Percentiles rank a stretch among this genome's conserved stretches.
These are phyloP conservation scores for Pseudogymnoascus sp. DNA, from an alignment of 2,329 filamentous ascomycete species.

Conservation along the genomic window DNA sequence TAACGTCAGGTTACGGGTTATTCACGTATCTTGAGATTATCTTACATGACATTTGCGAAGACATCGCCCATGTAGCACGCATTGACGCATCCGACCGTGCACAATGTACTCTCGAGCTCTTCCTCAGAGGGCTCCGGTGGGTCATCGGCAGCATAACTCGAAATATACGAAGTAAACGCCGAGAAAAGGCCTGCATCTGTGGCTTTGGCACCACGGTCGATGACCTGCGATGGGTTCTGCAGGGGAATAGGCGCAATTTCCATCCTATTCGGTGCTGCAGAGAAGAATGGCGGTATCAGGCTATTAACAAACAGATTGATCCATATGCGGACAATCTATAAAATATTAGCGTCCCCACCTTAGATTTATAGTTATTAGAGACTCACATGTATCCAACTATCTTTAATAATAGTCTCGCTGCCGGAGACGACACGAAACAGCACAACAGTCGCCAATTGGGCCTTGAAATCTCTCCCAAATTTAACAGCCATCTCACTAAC, in stretches of 20 bases:
- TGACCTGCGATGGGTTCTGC: constrained; percentile 83
- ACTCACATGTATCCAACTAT: constrained; percentile 72
- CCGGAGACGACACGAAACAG: constrained; percentile 85
- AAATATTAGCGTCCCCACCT: constrained; percentile 31
- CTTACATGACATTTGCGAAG: constrained; percentile 73
- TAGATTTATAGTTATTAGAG: constrained; percentile 9
- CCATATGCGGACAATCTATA: constrained; percentile 79
- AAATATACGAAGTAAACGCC: constrained; percentile 91
- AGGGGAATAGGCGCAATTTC: constrained; percentile 76
- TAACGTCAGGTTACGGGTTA: constrained; percentile 13
- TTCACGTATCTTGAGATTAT: constrained; percentile 13
- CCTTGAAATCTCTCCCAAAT: constrained; percentile 86
- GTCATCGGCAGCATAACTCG: constrained; percentile 97
- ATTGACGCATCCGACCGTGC: constrained; percentile 88
- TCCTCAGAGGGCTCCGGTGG: constrained; percentile 96
- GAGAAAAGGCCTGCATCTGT: constrained; percentile 83
- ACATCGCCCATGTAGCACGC: constrained; percentile 79
- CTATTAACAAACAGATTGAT: constrained; percentile 95
- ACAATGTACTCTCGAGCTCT: constrained; percentile 90
- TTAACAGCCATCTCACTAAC: constrained; percentile 96
- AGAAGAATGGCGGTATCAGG: constrained; percentile 73
- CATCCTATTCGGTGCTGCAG: constrained; percentile 52
- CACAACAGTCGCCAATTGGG: constrained; percentile 89
- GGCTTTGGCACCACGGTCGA: constrained; percentile 73
- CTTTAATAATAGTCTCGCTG: constrained; percentile 67